A percentile compares a stretch with the other conserved stretches of the same genome.
Conservation (phyloP, 805 yeast species). For the Candida anglica region DNA sequence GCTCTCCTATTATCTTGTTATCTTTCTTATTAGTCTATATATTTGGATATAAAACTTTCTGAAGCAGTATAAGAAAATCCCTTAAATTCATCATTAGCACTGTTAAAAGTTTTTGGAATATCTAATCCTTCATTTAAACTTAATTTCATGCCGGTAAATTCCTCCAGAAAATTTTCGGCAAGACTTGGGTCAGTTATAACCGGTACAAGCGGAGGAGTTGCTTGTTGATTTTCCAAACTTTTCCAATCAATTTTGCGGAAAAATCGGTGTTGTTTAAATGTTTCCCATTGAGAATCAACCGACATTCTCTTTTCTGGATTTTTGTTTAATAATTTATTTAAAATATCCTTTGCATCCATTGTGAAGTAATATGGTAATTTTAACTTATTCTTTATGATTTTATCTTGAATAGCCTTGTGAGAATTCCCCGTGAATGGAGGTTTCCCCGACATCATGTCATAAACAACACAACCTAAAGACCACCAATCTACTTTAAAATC, state of each 20-base stretch:
- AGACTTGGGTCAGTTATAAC: constrained; percentile 72
- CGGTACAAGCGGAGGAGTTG: constrained; percentile 79
- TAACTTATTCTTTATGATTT: constrained; percentile 64
- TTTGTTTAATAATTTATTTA: constrained; percentile 62
- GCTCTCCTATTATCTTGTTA: too few species aligned
- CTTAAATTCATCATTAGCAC: constrained; percentile 10
- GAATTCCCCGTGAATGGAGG: constrained; percentile 89
- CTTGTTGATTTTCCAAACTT: constrained; percentile 37
- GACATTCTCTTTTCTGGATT: constrained; percentile 58
- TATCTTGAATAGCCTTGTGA: constrained; percentile 70
- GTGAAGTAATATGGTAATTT: constrained; percentile 73
- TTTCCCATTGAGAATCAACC: constrained; percentile 52
- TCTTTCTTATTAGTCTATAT: not conserved
- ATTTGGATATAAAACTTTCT: constrained; percentile 22
- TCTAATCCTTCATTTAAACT: constrained; percentile 13
- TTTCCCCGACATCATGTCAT: constrained; percentile 76
- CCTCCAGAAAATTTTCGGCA: constrained; percentile 82
- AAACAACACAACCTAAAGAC: constrained; percentile 81
- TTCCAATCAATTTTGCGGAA: constrained; percentile 78
- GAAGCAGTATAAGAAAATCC: constrained; percentile 34
- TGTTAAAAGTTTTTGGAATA: too few species aligned
- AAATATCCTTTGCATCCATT: constrained; percentile 73
- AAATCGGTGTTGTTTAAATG: constrained; percentile 62
- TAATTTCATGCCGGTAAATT: constrained; percentile 69
- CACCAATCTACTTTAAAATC: constrained; percentile 87